Conservation (phyloP, 164 flowering plant genomes). For the Aristolochia contorta region DNA sequence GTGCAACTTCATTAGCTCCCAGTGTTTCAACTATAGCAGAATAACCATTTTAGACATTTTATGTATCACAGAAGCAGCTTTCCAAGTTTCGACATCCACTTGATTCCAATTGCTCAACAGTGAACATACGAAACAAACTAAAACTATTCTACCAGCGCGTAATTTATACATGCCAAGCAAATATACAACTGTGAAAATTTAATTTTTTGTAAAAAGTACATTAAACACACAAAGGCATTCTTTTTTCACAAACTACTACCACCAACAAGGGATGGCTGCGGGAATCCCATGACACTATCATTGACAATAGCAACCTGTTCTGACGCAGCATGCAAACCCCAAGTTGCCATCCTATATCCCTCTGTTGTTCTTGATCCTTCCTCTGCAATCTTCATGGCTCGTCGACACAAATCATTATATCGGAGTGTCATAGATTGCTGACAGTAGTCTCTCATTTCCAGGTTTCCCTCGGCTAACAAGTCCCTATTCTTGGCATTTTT, state of each 20-base stretch:
- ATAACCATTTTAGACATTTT: too few species aligned
- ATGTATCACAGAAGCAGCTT: too few species aligned
- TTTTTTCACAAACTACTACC: not conserved
- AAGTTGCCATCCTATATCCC: constrained; percentile 48
- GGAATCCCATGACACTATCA: constrained; percentile 10
- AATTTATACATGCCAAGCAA: too few species aligned
- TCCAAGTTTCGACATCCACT: too few species aligned
- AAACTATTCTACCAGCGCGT: too few species aligned
- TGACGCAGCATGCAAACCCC: constrained; percentile 51
- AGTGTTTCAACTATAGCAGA: too few species aligned
- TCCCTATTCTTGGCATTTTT: constrained; percentile 52
- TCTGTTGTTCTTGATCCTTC: constrained; percentile 63
- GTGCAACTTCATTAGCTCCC: too few species aligned
- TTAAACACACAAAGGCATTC: too few species aligned
- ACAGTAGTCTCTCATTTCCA: constrained; percentile 28
- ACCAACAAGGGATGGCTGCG: not conserved
- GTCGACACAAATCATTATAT: constrained; percentile 49
- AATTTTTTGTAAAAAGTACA: too few species aligned
- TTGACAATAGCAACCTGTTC: constrained; percentile 45
- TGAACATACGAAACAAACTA: too few species aligned
- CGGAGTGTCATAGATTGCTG: constrained; percentile 40
- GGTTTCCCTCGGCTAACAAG: constrained; percentile 34
- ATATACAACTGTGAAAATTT: too few species aligned
- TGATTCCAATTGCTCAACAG: too few species aligned
- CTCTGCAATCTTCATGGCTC: constrained; percentile 64